These are phyloP conservation scores for Phyllosticta citrichinensis DNA, from an alignment of 2,329 filamentous ascomycete species.

Conservation along the genomic window DNA sequence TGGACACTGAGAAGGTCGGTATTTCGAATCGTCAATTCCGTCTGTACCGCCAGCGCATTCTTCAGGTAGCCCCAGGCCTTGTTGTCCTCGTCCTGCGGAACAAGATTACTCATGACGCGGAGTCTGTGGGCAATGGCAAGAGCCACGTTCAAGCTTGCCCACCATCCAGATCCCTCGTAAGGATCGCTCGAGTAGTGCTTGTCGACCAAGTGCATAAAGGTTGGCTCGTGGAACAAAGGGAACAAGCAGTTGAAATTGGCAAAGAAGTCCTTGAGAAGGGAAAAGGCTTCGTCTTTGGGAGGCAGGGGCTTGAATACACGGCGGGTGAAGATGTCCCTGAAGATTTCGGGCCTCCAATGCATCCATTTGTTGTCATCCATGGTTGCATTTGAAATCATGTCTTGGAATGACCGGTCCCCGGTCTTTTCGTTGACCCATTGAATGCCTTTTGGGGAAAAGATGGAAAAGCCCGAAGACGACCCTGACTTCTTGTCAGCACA, in stretches of 20 bases:
- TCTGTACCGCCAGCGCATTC: constrained; percentile 88
- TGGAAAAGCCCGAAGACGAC: constrained; percentile 94
- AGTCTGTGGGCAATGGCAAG: constrained; percentile 88
- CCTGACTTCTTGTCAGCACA: constrained; percentile 41
- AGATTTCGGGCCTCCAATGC: constrained; percentile 97
- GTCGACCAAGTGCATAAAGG: constrained; percentile 95
- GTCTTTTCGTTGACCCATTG: constrained; percentile 98
- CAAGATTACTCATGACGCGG: constrained; percentile 89
- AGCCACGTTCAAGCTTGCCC: constrained; percentile 90
- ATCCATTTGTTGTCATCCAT: constrained; percentile 93
- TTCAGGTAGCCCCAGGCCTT: constrained; percentile 95
- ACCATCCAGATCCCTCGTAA: constrained; percentile 94
- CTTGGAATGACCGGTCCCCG: constrained; percentile 87
- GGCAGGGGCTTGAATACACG: constrained; percentile 77
- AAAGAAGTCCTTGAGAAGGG: constrained; percentile 86
- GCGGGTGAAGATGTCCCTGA: constrained; percentile 80
- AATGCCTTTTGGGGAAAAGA: constrained; percentile 96
- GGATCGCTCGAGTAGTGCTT: constrained; percentile 87
- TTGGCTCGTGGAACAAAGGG: constrained; percentile 91
- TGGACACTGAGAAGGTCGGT: constrained; percentile 93
- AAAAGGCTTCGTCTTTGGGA: constrained; percentile 75
- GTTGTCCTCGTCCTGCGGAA: constrained; percentile 81
- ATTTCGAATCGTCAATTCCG: constrained; percentile 90
- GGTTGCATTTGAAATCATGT: constrained; percentile 81
- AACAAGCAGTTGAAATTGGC: constrained; percentile 99